Evolutionary conservation across 2,329 filamentous ascomycete genomes (phyloP), one percentile per base, ranked within the genome.

Genomic region (Lecanicillium sp.): DNA sequence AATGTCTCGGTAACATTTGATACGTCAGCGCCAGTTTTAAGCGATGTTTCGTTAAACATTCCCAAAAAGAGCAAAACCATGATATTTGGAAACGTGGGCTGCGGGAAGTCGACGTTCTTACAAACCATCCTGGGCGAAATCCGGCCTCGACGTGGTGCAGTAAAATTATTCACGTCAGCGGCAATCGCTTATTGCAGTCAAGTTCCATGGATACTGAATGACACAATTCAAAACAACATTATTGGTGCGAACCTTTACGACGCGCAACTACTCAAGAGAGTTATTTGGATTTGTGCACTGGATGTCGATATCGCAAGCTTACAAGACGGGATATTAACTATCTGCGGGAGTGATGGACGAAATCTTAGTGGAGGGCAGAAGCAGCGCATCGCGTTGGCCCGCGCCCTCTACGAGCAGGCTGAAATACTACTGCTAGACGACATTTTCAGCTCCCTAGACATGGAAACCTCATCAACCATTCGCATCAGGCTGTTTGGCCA

Each of bases 281-380:
- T 67, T 3, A 14, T 66, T 0, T 40, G 58, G 0, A 58, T 45
- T 2, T 60, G 56, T 8, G 54, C 52, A 0, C 23, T 62, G 11
- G 47, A 48, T 0, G 36, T 51, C 4, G 65, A 67, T 35, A 48
- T 67, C 2, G 19, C 23, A 0, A 52, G 53, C 6, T 55, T 68
- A 2, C 57, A 64, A 0, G 42, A 59, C 0, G 64, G 66, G 11
- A 65, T 68, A 27, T 51, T 55, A 3, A 66, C 64, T 0, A 51
- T 52, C 1, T 58, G 66, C n/a, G 67, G 68, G 2, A 66, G 58
- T 9, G 63, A 62, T 35, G 66, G 67, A 0, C 62, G 67, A 14
- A 59, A 57, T 0, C 52, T 70, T 8, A 69, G 66, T 4, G 67
- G 68, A 19, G 67, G 67, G 0, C 66, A 69, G 19, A 43, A 43